Conservation (phyloP, 2,329 filamentous ascomycete genomes). For the Penicillium brasilianum region DNA sequence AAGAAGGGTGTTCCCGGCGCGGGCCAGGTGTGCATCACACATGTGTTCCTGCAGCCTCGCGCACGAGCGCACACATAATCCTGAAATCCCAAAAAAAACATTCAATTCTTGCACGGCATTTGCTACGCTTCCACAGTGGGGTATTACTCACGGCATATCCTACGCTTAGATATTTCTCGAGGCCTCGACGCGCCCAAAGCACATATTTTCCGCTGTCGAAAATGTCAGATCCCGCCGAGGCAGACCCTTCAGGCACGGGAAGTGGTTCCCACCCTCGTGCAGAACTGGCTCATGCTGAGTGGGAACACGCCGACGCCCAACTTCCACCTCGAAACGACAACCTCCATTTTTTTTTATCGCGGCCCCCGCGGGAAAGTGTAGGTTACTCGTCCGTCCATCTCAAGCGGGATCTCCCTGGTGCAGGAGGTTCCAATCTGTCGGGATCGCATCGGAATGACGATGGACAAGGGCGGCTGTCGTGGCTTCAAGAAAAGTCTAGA, state of each 20-base stretch:
- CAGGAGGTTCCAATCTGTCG: not conserved
- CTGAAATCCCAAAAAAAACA: not conserved
- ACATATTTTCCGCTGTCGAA: not conserved
- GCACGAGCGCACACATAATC: slow-evolving; percentile 9
- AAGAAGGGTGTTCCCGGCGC: not conserved
- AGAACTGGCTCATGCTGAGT: not conserved
- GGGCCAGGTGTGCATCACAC: slow-evolving; percentile 11
- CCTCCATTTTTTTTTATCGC: slow-evolving; percentile 2
- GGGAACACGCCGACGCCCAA: not conserved
- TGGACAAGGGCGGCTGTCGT: not conserved
- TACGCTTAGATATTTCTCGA: no score
- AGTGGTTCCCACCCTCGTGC: slow-evolving; percentile 19
- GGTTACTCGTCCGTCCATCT: not conserved
- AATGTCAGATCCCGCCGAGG: slow-evolving; percentile 18
- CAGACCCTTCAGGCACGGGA: slow-evolving; percentile 8
- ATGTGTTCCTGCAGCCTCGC: slow-evolving; percentile 21
- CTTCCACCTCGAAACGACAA: not conserved
- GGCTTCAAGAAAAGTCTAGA: no score
- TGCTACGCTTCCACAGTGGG: not conserved
- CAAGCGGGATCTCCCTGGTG: not conserved
- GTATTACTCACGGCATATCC: no score
- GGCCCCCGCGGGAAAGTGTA: not conserved
- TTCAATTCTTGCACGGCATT: not conserved
- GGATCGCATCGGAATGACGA: not conserved
- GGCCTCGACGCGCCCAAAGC: slow-evolving; percentile 13